A percentile compares a stretch with the other conserved stretches of the same genome.
Conservation (phyloP, 2,329 filamentous ascomycete species). For the Phaeomoniella chlamydospora region DNA sequence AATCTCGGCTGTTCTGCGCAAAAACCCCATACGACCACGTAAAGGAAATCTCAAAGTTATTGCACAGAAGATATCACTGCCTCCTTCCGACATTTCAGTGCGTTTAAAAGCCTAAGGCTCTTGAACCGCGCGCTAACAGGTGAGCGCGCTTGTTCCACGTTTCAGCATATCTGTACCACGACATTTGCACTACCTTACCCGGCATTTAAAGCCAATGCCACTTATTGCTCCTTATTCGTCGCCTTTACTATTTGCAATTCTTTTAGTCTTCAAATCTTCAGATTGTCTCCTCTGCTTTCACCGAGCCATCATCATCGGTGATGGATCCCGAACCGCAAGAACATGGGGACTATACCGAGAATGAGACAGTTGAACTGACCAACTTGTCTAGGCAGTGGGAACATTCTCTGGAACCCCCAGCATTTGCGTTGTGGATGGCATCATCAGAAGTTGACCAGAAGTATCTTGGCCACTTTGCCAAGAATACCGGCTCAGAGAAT, state of each 20-base stretch:
- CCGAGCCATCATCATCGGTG: neutral
- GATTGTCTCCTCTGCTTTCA: neutral
- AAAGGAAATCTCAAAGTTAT: too few relatives aligned
- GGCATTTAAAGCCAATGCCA: neutral
- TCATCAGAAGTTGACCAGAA: slow-evolving; percentile 96
- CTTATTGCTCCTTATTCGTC: too few relatives aligned
- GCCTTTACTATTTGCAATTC: too few relatives aligned
- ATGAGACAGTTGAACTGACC: slow-evolving; percentile 14
- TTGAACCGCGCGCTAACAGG: neutral
- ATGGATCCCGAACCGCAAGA: neutral
- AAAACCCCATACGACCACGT: too few relatives aligned
- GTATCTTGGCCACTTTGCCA: slow-evolving; percentile 80
- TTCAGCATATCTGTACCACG: neutral
- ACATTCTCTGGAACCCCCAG: slow-evolving; percentile 15
- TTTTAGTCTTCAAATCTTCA: too few relatives aligned
- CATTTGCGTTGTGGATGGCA: slow-evolving; percentile 53
- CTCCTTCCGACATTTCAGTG: neutral
- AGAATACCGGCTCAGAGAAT: slow-evolving; percentile 61
- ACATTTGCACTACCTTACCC: neutral
- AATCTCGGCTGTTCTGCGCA: too few relatives aligned
- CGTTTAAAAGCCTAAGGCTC: neutral
- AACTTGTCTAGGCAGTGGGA: slow-evolving; percentile 15
- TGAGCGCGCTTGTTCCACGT: neutral
- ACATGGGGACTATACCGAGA: neutral
- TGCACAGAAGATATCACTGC: too few relatives aligned